A percentile compares a stretch with the other conserved stretches of the same genome.
These are phyloP conservation scores for Abortiporus biennis DNA, from an alignment of 1,284 basidiomycete species.

Conservation along the genomic window DNA sequence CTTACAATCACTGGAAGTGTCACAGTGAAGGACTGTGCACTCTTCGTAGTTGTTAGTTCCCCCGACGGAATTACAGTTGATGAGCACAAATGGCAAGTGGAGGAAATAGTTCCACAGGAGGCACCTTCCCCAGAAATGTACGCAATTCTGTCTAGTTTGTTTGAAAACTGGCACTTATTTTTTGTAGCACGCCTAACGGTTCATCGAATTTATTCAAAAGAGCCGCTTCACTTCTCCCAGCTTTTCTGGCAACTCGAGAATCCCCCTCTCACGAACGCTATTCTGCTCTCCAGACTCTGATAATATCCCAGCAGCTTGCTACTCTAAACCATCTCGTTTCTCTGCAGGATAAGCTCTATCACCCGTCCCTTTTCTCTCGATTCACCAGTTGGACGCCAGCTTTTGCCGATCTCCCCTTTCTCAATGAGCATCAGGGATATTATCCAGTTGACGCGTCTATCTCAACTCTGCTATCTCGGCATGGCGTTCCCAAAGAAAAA, in stretches of 20 bases:
- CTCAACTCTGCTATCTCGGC: background rate
- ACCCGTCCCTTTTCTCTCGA: background rate
- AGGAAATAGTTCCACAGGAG: background rate
- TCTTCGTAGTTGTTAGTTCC: background rate
- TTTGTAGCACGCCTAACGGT: background rate
- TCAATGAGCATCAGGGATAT: background rate
- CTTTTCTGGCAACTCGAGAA: background rate
- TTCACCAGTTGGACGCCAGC: background rate
- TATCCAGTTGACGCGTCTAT: background rate
- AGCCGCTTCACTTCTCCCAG: background rate
- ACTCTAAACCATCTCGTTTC: background rate
- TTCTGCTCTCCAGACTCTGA: background rate
- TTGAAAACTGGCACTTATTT: background rate
- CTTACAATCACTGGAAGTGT: background rate
- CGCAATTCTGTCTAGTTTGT: background rate
- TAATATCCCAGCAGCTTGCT: background rate
- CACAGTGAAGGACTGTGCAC: background rate
- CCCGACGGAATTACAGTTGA: background rate
- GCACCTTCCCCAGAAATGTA: background rate
- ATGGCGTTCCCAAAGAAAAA: background rate
- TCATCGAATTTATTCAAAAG: background rate
- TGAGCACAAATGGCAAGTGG: background rate
- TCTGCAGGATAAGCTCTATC: background rate
- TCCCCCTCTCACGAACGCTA: background rate
- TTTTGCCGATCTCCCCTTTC: background rate